These are phyloP conservation scores for Salix udensis DNA, from an alignment of 345 rosid species.

Conservation along the genomic window DNA sequence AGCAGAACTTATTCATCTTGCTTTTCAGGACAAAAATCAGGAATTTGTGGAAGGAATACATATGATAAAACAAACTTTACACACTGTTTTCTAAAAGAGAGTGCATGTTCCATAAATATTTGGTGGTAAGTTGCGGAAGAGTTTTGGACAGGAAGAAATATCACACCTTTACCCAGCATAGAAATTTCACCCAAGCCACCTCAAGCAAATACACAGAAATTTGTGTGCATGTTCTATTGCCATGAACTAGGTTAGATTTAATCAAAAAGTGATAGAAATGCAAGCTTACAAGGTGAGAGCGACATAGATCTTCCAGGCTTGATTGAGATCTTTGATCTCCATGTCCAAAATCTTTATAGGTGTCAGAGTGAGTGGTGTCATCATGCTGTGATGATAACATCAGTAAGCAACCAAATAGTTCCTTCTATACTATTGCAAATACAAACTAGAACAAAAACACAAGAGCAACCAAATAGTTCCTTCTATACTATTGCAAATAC, in stretches of 20 bases:
- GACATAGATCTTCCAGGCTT: constrained; percentile 93
- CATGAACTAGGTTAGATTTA: background rate
- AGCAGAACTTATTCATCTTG: background rate
- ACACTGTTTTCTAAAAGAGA: background rate
- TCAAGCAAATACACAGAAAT: background rate
- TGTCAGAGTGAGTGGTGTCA: constrained; percentile 28
- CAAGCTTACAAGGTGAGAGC: constrained; percentile 77
- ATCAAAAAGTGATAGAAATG: background rate
- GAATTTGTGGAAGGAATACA: background rate
- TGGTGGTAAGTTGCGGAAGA: background rate
- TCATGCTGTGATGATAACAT: constrained; percentile 22
- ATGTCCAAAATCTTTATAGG: constrained; percentile 39
- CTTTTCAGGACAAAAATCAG: background rate
- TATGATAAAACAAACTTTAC: background rate
- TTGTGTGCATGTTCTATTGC: background rate
- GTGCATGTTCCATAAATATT: background rate
- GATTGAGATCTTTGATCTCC: constrained; percentile 47
- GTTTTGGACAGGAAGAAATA: background rate
- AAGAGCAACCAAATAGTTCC: constrained; percentile 1
- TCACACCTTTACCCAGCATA: background rate
- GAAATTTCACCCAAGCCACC: background rate
- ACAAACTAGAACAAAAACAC: constrained; percentile 7
- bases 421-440: background rate
- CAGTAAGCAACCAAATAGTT: background rate
- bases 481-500: background rate